Base-by-base conservation (phyloP, 805 yeast genomes). In the Barnettozyma pratensis region DNA sequence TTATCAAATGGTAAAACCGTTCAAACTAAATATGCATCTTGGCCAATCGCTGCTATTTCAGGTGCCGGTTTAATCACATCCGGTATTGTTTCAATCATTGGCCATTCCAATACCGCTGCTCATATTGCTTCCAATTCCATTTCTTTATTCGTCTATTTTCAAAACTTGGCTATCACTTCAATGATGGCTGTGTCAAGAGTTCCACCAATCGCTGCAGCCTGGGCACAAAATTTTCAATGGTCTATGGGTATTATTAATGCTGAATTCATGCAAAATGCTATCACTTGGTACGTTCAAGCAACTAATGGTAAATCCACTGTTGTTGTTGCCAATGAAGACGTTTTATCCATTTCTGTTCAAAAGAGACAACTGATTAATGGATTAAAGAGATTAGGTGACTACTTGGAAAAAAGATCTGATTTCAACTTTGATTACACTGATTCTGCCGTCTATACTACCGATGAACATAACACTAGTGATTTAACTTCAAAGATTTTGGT, bases 161-260 rank as follows among this genome's bases (percentile, higher is more conserved):
- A 91, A 70, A 77, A 88, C 55, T 90, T 87, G 32, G 96, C 87
- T 34, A 80, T 90, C 45, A 81, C 90, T 40, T 74, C 85, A 30
- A 87, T 91, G 96, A 79, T 83, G 64, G 85, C 85, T 53, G 96
- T 89, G 42, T 88, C 84, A 59, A 73, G 85, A 49, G 83, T 87
- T 5, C 97, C 97, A 7, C 97, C 97, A 14, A 88, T 91, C 60
- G 97, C 96, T 7, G 76, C 86, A 10, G 82, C 96, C 8, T 91
- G 97, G 97, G 73, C 90, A 6, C 95, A 87, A 65, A 90, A 91
- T 62, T 73, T 91, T 60, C 90, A 89, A 30, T 91, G 97, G 97
- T 87, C 96, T 2, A 87, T 91, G 86, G 97, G 97, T 3, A 73
- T 91, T 51, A 87, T 91, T 57, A 73, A 84, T 63, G 77, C 86